phyloP scores from a whole-genome alignment of 805 yeast genomes.

The Monosporozyma aerobia region DNA sequence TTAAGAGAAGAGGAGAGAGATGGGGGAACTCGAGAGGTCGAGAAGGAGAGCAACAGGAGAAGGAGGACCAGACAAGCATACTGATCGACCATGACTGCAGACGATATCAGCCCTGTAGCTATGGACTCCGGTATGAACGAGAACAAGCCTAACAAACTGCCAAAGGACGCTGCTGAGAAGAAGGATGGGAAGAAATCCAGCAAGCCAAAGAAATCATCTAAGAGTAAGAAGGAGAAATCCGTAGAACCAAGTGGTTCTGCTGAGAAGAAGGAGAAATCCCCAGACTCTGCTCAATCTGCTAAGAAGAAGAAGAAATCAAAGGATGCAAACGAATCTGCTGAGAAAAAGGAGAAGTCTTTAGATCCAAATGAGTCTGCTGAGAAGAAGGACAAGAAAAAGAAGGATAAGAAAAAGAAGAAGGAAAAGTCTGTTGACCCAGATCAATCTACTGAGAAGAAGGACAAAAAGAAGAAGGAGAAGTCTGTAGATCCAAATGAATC shows the following conservation, averaged over 20 bases:
- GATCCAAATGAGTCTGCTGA: neutral
- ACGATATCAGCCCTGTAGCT: no score
- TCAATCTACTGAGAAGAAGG: neutral
- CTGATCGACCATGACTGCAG: no score
- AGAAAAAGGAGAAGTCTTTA: neutral
- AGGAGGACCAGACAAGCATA: no score
- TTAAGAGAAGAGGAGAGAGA: no score
- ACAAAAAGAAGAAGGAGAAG: neutral
- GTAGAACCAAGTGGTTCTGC: neutral
- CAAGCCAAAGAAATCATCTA: neutral
- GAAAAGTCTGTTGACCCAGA: neutral
- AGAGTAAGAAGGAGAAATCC: neutral
- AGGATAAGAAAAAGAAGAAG: neutral
- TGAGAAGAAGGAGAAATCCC: neutral
- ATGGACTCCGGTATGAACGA: neutral
- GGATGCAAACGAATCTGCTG: neutral
- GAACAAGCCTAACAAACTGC: neutral
- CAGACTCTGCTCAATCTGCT: neutral
- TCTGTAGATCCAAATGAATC: neutral
- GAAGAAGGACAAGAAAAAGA: slow-evolving; percentile 1
- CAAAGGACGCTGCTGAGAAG: neutral
- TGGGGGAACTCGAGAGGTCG: no score
- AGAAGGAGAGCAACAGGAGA: no score
- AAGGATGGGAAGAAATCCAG: neutral
- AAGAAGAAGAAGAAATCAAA: neutral